These are phyloP conservation scores for Myxozyma neglecta DNA, from an alignment of 805 yeast species.

Conservation along the genomic window DNA sequence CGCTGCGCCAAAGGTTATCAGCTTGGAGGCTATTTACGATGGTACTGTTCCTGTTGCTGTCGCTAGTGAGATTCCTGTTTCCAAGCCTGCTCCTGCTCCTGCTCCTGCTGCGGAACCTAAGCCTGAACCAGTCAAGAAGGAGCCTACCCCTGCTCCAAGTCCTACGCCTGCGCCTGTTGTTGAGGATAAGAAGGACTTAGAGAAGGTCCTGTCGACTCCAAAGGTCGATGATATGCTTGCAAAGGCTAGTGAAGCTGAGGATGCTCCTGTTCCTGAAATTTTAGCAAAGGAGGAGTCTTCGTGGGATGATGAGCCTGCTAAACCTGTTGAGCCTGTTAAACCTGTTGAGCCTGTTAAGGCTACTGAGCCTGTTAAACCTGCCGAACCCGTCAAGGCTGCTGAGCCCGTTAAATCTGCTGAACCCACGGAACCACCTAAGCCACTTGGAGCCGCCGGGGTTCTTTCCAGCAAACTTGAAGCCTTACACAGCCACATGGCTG, in stretches of 20 bases:
- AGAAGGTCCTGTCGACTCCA: constrained; percentile 50
- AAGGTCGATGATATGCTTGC: constrained; percentile 51
- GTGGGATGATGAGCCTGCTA: constrained; percentile 44
- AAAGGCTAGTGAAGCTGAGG: constrained; percentile 51
- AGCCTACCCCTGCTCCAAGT: neutral
- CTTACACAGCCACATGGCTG: constrained; percentile 13
- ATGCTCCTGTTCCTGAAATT: constrained; percentile 29
- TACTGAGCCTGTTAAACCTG: neutral
- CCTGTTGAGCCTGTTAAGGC: constrained; percentile 6
- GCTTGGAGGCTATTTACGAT: constrained; percentile 66
- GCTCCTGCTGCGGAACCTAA: constrained; percentile 26
- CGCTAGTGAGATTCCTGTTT: constrained; percentile 16
- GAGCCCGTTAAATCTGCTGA: constrained; percentile 22
- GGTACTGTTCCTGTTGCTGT: constrained; percentile 24
- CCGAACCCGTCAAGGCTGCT: constrained; percentile 7
- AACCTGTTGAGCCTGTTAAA: constrained; percentile 17
- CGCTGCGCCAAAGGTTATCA: constrained; percentile 74
- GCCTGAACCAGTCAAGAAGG: constrained; percentile 16
- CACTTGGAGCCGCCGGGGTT: constrained; percentile 10
- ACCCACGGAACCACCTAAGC: constrained; percentile 13
- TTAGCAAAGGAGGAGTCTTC: constrained; percentile 33
- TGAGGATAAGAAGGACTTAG: constrained; percentile 44
- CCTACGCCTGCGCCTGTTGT: constrained; percentile 38
- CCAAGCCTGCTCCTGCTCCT: constrained; percentile 15
- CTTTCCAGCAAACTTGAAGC: constrained; percentile 24